A percentile compares a stretch with the other conserved stretches of the same genome.
Conservation (phyloP, 345 rosid species). For the Theobroma cacao region DNA sequence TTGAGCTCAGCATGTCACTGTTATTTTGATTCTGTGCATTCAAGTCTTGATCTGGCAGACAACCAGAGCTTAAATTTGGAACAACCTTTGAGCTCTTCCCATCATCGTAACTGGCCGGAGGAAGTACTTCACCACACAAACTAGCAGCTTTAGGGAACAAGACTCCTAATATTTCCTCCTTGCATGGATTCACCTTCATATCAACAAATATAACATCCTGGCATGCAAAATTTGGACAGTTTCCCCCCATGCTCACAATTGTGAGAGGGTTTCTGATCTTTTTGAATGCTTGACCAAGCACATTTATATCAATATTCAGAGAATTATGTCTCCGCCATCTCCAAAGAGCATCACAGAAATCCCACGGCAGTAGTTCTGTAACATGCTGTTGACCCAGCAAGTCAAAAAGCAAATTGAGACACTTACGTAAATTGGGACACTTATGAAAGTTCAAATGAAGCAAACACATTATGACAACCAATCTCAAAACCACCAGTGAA, state of each 20-base stretch:
- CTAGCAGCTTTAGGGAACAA: conserved; percentile 17
- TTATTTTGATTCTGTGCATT: not conserved
- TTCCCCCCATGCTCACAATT: conserved; percentile 10
- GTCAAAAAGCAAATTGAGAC: conserved; percentile 1
- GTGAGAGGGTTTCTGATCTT: conserved; percentile 33
- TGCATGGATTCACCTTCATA: conserved; percentile 21
- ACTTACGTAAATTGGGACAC: too few species aligned
- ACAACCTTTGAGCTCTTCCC: not conserved
- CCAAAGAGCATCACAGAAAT: conserved; percentile 10
- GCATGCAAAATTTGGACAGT: not conserved
- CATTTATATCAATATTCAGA: not conserved
- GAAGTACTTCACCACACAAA: not conserved
- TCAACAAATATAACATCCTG: conserved; percentile 26
- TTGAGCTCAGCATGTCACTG: not conserved
- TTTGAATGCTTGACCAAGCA: conserved; percentile 28
- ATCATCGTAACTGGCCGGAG: not conserved
- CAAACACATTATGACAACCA: conserved; percentile 32
- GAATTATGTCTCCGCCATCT: not conserved
- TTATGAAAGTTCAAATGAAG: conserved; percentile 32
- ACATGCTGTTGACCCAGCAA: conserved; percentile 15
- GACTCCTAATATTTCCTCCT: conserved; percentile 21
- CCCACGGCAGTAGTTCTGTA: conserved; percentile 17
- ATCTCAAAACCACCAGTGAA: conserved; percentile 28
- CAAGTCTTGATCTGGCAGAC: not conserved
- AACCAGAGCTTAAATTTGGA: conserved; percentile 1